A percentile compares a stretch with the other conserved stretches of the same genome.
Conservation (phyloP, 768 basidiomycete species). For the Russula foetens region DNA sequence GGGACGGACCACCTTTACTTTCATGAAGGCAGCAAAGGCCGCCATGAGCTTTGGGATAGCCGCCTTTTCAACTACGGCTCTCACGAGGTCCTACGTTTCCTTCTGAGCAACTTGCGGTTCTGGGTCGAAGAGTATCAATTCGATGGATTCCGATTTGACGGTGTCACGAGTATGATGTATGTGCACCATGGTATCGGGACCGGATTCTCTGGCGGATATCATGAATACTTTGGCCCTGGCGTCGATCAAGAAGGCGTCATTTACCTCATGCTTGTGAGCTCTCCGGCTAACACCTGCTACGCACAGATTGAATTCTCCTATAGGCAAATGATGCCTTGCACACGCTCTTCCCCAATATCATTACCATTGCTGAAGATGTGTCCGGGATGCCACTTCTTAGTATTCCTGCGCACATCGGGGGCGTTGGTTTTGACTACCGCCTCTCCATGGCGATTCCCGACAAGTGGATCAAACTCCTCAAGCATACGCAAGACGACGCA, state of each 20-base stretch:
- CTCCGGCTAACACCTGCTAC: neutral
- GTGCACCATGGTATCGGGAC: slow-evolving; percentile 95
- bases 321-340: slow-evolving; percentile 93
- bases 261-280: slow-evolving; percentile 91
- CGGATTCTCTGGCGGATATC: slow-evolving; percentile 96
- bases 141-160: slow-evolving; percentile 98
- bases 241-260: slow-evolving; percentile 87
- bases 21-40: slow-evolving; percentile 85
- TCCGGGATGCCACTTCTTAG: slow-evolving; percentile 98
- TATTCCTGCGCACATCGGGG: slow-evolving; percentile 67
- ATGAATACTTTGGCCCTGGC: slow-evolving; percentile 88
- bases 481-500: slow-evolving; percentile 77
- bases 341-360: slow-evolving; percentile 62
- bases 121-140: slow-evolving; percentile 94
- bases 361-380: slow-evolving; percentile 97
- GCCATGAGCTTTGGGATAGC: slow-evolving; percentile 97
- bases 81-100: slow-evolving; percentile 92
- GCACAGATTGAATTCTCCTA: slow-evolving; percentile 1
- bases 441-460: slow-evolving; percentile 98
- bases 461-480: slow-evolving; percentile 99
- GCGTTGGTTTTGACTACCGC: slow-evolving; percentile 96
- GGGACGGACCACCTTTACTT: slow-evolving; percentile 98
- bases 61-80: slow-evolving; percentile 94
- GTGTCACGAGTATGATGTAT: slow-evolving; percentile 99
- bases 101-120: slow-evolving; percentile 91